Conservation (phyloP, 2,329 filamentous ascomycete species). For the Colletotrichum coccodes region DNA sequence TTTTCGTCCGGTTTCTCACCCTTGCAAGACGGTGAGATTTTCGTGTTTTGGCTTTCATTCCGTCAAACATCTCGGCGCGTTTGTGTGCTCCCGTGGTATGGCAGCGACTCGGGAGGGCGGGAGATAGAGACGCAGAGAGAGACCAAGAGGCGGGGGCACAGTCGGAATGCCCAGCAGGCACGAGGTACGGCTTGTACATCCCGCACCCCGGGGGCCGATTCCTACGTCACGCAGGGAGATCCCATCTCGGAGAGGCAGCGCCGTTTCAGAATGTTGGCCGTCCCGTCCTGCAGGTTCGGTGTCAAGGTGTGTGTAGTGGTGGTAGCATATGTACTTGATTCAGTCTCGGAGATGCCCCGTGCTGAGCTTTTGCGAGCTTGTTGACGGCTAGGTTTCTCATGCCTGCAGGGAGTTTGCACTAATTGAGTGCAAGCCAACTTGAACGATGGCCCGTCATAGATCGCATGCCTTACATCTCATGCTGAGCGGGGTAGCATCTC, state of each 20-base stretch:
- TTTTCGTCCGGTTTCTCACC: conserved; percentile 31
- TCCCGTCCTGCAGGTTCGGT: conserved; percentile 9
- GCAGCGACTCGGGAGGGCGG: not conserved
- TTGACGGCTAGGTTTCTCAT: not conserved
- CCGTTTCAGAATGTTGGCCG: conserved; percentile 29
- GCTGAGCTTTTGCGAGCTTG: conserved; percentile 19
- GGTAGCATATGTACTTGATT: not conserved
- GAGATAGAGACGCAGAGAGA: not conserved
- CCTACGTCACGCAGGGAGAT: conserved; percentile 28
- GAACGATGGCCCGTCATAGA: not conserved
- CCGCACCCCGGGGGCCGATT: not conserved
- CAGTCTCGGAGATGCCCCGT: conserved; percentile 7
- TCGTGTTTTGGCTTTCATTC: not conserved
- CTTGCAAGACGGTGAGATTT: conserved; percentile 3
- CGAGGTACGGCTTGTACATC: conserved; percentile 3
- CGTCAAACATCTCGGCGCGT: not conserved
- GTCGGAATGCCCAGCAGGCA: not conserved
- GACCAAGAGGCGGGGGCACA: not conserved
- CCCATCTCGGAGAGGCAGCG: conserved; percentile 23
- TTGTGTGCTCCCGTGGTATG: not conserved
- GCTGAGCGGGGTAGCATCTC: not conserved
- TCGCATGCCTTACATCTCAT: not conserved
- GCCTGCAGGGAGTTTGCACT: not conserved
- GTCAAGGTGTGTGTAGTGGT: not conserved
- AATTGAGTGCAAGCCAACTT: not conserved